phyloP scores from a whole-genome alignment of 2,329 filamentous ascomycete genomes.

The Ceratocystis destructans region DNA sequence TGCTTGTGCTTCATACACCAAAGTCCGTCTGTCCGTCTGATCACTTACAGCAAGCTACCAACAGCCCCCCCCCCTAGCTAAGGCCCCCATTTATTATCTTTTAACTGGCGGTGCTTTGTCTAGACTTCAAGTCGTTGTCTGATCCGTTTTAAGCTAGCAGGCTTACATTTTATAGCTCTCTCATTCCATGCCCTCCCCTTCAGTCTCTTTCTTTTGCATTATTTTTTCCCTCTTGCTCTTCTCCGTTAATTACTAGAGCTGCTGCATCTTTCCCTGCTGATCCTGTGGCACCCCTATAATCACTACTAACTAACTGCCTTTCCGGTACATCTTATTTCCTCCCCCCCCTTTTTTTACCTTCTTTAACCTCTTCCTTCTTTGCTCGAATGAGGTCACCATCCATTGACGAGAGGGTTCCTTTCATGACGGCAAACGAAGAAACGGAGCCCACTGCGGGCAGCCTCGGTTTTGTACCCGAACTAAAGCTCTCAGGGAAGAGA shows the following conservation, averaged over 20 bases:
- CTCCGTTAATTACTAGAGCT: background rate
- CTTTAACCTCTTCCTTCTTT: background rate
- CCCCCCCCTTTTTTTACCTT: background rate
- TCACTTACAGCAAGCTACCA: background rate
- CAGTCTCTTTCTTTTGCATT: background rate
- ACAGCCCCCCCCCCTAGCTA: background rate
- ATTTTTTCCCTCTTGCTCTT: background rate
- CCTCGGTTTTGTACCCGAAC: background rate
- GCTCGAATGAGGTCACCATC: constrained; percentile 11
- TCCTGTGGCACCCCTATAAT: background rate
- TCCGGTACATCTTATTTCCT: background rate
- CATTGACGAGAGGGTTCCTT: constrained; percentile 14
- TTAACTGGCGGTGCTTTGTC: background rate
- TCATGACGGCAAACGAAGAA: constrained; percentile 15
- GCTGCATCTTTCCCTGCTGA: background rate
- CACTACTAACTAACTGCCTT: too few species aligned
- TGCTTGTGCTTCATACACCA: background rate
- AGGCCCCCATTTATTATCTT: background rate
- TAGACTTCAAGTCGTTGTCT: background rate
- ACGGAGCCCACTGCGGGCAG: constrained; percentile 5
- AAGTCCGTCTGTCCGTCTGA: background rate
- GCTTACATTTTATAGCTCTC: background rate
- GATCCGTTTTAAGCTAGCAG: background rate
- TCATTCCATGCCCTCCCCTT: background rate
- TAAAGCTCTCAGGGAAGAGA: constrained; percentile 20